phyloP scores from a whole-genome alignment of 495 filamentous ascomycete genomes.

The Daldinia caldariorum region DNA sequence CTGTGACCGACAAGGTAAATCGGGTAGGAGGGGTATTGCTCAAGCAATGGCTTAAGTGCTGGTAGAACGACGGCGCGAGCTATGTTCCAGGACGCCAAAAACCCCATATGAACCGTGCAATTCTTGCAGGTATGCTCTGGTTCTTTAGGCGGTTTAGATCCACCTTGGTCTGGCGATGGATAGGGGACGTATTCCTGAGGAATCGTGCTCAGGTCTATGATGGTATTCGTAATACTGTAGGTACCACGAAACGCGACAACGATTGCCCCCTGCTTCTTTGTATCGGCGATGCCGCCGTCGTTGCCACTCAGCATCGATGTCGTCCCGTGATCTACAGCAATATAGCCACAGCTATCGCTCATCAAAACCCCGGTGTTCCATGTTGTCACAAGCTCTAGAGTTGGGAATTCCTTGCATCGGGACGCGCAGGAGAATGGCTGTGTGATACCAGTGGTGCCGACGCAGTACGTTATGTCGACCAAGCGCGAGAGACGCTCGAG shows the following conservation, averaged over 20 bases:
- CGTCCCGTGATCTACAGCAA: constrained; percentile 78
- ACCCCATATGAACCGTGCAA: constrained; percentile 93
- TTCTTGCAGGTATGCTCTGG: constrained; percentile 68
- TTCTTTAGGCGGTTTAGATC: constrained; percentile 37
- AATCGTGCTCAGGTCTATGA: constrained; percentile 85
- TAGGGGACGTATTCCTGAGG: constrained; percentile 94
- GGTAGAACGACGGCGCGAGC: constrained; percentile 72
- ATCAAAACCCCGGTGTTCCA: constrained; percentile 91
- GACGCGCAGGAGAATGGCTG: constrained; percentile 86
- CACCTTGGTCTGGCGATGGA: constrained; percentile 61
- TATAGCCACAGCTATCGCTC: constrained; percentile 92
- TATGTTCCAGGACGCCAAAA: constrained; percentile 82
- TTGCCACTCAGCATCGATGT: background rate
- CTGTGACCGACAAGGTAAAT: constrained; percentile 88
- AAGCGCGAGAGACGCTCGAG: constrained; percentile 87
- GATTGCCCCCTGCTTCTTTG: constrained; percentile 57
- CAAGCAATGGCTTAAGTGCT: constrained; percentile 62
- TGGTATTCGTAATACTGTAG: constrained; percentile 89
- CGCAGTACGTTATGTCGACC: constrained; percentile 95
- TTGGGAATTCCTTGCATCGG: constrained; percentile 81
- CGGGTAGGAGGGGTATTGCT: constrained; percentile 72
- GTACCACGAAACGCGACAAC: constrained; percentile 95
- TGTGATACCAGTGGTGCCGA: constrained; percentile 79
- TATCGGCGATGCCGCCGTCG: background rate
- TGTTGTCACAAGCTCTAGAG: constrained; percentile 79